Evolutionary conservation across 768 basidiomycete species (phyloP).

Genomic region (Macrolepiota dolichaula): DNA sequence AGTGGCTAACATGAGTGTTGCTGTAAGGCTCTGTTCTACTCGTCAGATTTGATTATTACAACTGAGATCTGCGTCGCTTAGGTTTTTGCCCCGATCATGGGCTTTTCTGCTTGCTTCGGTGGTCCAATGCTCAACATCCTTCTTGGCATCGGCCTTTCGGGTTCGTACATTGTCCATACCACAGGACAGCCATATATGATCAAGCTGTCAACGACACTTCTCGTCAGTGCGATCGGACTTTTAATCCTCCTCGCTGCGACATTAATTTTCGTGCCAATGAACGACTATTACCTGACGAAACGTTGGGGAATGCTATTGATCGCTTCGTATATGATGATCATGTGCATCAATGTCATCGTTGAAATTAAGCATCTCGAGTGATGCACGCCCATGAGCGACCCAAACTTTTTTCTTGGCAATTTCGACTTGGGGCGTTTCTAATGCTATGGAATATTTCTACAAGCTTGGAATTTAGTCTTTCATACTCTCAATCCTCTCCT

Average conservation of each 20-base stretch:
- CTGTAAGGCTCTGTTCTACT: conserved; percentile 42
- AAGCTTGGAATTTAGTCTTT: background rate
- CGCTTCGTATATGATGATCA: conserved; percentile 66
- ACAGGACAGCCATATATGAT: conserved; percentile 64
- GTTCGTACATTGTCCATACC: conserved; percentile 76
- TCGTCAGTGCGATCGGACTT: conserved; percentile 83
- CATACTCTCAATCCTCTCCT: background rate
- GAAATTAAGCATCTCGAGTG: conserved; percentile 45
- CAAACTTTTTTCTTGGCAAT: background rate
- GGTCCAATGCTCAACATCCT: conserved; percentile 92
- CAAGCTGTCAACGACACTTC: conserved; percentile 75
- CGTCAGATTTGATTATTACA: background rate
- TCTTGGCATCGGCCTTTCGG: conserved; percentile 88
- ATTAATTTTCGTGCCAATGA: conserved; percentile 79
- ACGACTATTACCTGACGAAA: conserved; percentile 75
- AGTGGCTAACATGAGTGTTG: conserved; percentile 95
- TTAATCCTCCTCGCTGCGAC: conserved; percentile 72
- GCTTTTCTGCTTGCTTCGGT: conserved; percentile 92
- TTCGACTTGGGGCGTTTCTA: background rate
- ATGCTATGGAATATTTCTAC: background rate
- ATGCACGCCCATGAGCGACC: background rate
- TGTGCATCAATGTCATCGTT: conserved; percentile 76
- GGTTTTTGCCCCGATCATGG: conserved; percentile 91
- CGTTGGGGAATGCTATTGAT: conserved; percentile 84
- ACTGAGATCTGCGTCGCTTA: conserved; percentile 22